These are phyloP conservation scores for Kodamaea kaohsiungensis DNA, from an alignment of 805 yeast species.

Conservation along the genomic window DNA sequence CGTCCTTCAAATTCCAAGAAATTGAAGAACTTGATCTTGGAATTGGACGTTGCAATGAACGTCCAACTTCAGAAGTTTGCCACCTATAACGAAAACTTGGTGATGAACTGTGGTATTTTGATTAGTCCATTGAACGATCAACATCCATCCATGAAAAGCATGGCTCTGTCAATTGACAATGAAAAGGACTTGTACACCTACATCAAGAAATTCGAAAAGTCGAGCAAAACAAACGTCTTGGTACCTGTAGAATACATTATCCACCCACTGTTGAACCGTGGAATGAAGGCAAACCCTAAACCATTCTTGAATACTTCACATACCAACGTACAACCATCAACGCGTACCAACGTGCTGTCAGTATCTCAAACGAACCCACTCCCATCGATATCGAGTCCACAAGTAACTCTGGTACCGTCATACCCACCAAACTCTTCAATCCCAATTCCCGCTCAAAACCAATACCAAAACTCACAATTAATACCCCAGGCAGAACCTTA, in stretches of 20 bases:
- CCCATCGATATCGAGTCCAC: neutral
- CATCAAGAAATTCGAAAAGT: slow-evolving; percentile 49
- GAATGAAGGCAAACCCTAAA: slow-evolving; percentile 25
- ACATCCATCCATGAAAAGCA: slow-evolving; percentile 64
- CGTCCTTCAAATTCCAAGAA: slow-evolving; percentile 77
- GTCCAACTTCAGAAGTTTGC: slow-evolving; percentile 88
- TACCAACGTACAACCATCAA: neutral
- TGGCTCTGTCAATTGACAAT: slow-evolving; percentile 78
- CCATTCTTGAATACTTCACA: slow-evolving; percentile 32
- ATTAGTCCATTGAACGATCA: slow-evolving; percentile 69
- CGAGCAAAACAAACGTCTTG: slow-evolving; percentile 34
- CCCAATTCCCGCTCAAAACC: slow-evolving; percentile 2
- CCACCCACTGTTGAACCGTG: slow-evolving; percentile 61
- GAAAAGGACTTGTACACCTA: slow-evolving; percentile 79
- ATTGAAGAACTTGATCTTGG: slow-evolving; percentile 75
- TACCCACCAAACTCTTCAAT: neutral
- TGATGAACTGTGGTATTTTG: slow-evolving; percentile 82
- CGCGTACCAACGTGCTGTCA: no score
- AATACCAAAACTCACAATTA: neutral
- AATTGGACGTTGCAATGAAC: slow-evolving; percentile 86
- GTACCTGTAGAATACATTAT: slow-evolving; percentile 70
- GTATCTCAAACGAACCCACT: neutral
- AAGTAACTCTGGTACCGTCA: neutral
- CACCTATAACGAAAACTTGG: slow-evolving; percentile 79
- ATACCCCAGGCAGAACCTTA: neutral